Evolutionary conservation across 1,284 basidiomycete species (phyloP), one percentile per base, ranked within the genome.

Genomic region (Cutaneotrichosporon mucoides): DNA sequence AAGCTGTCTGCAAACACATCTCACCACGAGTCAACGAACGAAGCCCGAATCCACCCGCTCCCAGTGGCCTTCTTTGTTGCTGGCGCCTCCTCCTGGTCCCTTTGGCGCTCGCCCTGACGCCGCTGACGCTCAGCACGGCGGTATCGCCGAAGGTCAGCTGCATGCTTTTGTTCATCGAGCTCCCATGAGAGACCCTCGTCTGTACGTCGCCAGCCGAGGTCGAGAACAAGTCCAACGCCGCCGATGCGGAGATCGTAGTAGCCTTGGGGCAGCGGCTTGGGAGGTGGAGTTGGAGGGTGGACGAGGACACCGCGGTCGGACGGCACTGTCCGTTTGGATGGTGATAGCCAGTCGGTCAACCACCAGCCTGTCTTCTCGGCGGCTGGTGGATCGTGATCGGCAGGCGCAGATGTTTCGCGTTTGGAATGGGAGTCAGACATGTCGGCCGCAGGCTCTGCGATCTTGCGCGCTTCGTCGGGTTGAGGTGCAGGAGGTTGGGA

Each of bases 181-280:
- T 76, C 74, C 69, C 69, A 76, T 35, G 53, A 49, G 55, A 76
- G 59, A 1, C 71, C 74, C 59, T 70, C 66, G 40, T 71, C 69
- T 0, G 68, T 68, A 34, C 74, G 59, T 7, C 59, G 65, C 68
- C 66, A 69, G 3, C 68, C 68, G 16, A 75, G 59, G 63, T 76
- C 74, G 13, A 75, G 43, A 0, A 76, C 63, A 12, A 74, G 62
- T 7, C 74, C 74, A 3, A 75, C 33, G 2, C 71, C 72, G 35
- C 61, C 64, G 57, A 65, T 68, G 7, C 72, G 61, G 15, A 73
- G 55, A 60, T 75, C 70, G 12, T 66, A 48, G 47, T 75, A 73
- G 10, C 64, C 60, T 3, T 47, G 47, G 0, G 73, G 73, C 7
- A 72, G 53, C 1, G 55, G 50, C 45, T 37, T 15, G 47, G 38